Evolutionary conservation across 108 stramenopile species (phyloP), one percentile per base, ranked within the genome.

Genomic region (Cyclotella baltica): DNA sequence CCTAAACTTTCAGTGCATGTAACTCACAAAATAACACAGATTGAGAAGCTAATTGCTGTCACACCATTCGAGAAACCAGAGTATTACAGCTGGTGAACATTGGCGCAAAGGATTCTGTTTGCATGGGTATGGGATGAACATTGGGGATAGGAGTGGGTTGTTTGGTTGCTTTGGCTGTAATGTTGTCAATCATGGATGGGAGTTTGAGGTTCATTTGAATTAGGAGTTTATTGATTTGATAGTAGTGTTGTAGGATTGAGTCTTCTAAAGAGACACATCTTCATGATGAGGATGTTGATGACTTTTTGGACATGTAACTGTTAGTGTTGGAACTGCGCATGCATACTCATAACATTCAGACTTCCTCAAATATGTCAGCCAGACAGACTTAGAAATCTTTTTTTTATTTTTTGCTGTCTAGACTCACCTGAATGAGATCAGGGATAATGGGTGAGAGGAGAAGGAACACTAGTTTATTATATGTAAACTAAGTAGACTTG

Each of bases 1-100:
- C n/a, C n/a, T n/a, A n/a, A n/a, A n/a, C n/a, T n/a, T n/a, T n/a
- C n/a, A n/a, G n/a, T n/a, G n/a, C 0, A 2, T 19, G 5, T 33
- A 19, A 83, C 82, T 83, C 61, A 83, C 82, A 76, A 72, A 83
- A 37, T 71, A 35, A 37, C 82, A 83, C 25, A 59, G 55, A 63
- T 83, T 76, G 48, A 83, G 77, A 11, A 72, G 76, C 34, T 47
- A 55, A 57, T 20, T 34, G 35, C 64, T 62, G 34, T 56, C 61
- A 66, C 82, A 83, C 37, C 77, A 71, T 50, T 83, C 82, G 3
- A 83, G 15, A 37, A 83, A 77, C 82, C 82, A 83, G 70, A 72
- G 51, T 62, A 13, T 57, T 65, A 34, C 81, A 83, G 33, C 66
- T 37, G 62, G 70, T 71, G 2, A 71, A 33, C 3, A 75, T 82